Evolutionary conservation across 768 basidiomycete genomes (phyloP).

Genomic region (Russula abietina): DNA sequence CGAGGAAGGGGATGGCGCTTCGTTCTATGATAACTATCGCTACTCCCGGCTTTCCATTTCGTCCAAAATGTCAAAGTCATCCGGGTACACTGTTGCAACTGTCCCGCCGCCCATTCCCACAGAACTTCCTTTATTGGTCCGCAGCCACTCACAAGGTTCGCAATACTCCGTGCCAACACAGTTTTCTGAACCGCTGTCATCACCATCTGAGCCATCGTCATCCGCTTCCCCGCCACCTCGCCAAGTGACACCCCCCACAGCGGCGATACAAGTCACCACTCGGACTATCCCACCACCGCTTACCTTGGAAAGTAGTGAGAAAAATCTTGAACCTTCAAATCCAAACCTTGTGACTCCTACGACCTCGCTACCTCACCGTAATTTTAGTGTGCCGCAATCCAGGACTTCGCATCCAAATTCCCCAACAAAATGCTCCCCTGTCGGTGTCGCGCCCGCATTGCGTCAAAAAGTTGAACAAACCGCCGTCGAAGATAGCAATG

Average conservation of each 20-base stretch:
- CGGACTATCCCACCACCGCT: constrained; percentile 9
- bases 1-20: constrained; percentile 60
- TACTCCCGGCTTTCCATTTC: constrained; percentile 59
- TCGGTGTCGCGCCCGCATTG: constrained; percentile 17
- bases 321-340: constrained; percentile 31
- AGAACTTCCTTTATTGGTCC: constrained; percentile 21
- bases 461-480: constrained; percentile 18
- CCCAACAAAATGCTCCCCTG: constrained; percentile 14
- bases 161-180: neutral
- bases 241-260: neutral
- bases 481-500: constrained; percentile 8
- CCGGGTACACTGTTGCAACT: constrained; percentile 28
- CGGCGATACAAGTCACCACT: neutral
- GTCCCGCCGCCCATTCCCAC: constrained; percentile 31
- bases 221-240: neutral
- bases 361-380: constrained; percentile 36
- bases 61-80: constrained; percentile 37
- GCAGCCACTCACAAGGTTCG: constrained; percentile 15
- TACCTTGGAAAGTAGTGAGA: neutral
- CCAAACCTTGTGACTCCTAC: constrained; percentile 22
- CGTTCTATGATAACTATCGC: constrained; percentile 75
- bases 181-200: neutral
- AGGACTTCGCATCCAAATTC: constrained; percentile 24
- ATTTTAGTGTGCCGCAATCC: constrained; percentile 38
- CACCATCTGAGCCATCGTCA: neutral